Percentiles rank a stretch among this genome's conserved stretches.
Evolutionary conservation across 2,329 filamentous ascomycete species (phyloP).

Genomic region (Sporothrix protearum): DNA sequence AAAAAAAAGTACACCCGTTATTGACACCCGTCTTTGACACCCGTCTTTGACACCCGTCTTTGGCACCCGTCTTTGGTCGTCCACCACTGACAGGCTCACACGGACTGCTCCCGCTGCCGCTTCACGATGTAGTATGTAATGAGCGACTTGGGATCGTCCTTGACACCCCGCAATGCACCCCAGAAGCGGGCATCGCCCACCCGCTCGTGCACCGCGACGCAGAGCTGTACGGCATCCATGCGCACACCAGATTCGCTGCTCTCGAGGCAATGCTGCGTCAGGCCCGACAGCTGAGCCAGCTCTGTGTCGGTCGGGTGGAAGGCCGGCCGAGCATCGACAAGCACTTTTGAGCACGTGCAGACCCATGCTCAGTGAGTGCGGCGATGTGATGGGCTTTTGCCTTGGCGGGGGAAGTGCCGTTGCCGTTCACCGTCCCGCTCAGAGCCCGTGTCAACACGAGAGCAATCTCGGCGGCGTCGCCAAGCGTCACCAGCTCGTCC

Average conservation of each 20-base stretch:
- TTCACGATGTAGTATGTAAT: constrained; percentile 80
- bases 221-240: constrained; percentile 77
- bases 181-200: constrained; percentile 64
- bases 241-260: constrained; percentile 60
- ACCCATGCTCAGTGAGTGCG: constrained; percentile 58
- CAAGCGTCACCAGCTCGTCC: constrained; percentile 65
- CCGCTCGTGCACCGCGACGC: constrained; percentile 64
- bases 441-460: constrained; percentile 52
- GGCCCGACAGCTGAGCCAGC: constrained; percentile 47
- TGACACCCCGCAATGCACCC: constrained; percentile 60
- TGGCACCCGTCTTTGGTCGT: too few relatives aligned
- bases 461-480: constrained; percentile 59
- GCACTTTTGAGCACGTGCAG: constrained; percentile 59
- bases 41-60: too few relatives aligned
- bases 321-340: constrained; percentile 48
- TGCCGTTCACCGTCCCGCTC: constrained; percentile 38
- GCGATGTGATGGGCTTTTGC: constrained; percentile 32
- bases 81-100: not conserved
- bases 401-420: not conserved
- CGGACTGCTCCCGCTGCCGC: constrained; percentile 52
- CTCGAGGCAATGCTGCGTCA: constrained; percentile 57
- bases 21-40: too few relatives aligned
- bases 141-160: constrained; percentile 70
- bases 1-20: constrained; percentile 1
- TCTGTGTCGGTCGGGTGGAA: constrained; percentile 52